Base-by-base conservation (phyloP, 2,329 filamentous ascomycete species). In the Keithomyces neogunnii region DNA sequence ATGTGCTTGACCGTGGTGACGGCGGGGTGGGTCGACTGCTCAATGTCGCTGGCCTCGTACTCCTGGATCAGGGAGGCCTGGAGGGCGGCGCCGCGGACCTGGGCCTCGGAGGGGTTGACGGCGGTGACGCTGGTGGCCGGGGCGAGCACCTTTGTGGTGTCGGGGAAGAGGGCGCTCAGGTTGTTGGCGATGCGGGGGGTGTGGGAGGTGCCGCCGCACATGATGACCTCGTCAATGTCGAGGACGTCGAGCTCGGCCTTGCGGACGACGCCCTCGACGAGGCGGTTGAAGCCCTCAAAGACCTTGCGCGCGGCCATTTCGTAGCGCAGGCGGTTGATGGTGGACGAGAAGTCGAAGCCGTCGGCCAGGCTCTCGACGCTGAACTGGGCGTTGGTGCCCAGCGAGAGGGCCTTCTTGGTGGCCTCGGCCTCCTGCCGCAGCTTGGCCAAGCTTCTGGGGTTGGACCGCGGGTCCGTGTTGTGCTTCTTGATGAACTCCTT, bases 401-500 rank as follows among this genome's bases (percentile, higher is more conserved):
- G 79, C 64, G 87, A 93, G 54, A 99, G 81, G 28, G 91, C 85
- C 75, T 93, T 93, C 81, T 95, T 96, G 61, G 91, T 86, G 47
- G 85, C 80, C 73, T 99, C 93, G 57, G 89, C 81, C 75, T 97
- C 93, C 46, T 90, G 78, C 71, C 89, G 92, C 59, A 99, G 77
- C 80, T 97, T 99, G 55, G 93, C 91, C 61, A 96, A 74, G 62
- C 87, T 86, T 62, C 85, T 85, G 51, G 85, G 77, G 66, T 93
- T 89, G 65, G 85, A 80, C 60, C 91, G 82, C 28, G 93, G 93
- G 69, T 97, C 93, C 52, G 82, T 82, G 74, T 85, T 86, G 80
- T 97, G 82, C 80, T 95, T 96, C 82, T 99, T 97, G 65, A 93
- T 81, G 74, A 99, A 99, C 72, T 99, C 93, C 79, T 99, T 99